phyloP scores from a whole-genome alignment of 1,284 basidiomycete species.

The Abortiporus biennis region DNA sequence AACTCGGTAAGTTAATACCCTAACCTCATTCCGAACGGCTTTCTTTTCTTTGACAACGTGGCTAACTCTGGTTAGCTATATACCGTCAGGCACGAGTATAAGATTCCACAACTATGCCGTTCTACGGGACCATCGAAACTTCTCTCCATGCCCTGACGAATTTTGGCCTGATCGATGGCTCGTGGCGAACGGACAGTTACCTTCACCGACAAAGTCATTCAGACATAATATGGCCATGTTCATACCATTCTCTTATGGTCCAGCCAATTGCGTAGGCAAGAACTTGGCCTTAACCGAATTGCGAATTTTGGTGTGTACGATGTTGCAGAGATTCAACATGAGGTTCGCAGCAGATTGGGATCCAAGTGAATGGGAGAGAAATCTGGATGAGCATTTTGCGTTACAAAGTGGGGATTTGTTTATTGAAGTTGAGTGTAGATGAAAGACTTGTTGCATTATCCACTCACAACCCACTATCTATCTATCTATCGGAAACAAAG shows the following conservation, averaged over 20 bases:
- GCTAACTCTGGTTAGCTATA: conserved; percentile 10
- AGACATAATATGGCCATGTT: conserved; percentile 17
- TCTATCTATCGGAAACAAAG: no score
- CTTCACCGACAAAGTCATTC: conserved; percentile 2
- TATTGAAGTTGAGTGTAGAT: no score
- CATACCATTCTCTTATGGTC: conserved; percentile 20
- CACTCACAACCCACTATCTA: no score
- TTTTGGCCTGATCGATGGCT: conserved; percentile 23
- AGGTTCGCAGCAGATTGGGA: conserved; percentile 10
- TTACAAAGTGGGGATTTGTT: conserved; percentile 8
- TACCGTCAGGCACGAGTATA: conserved; percentile 20
- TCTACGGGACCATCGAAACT: conserved; percentile 21
- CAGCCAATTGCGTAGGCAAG: conserved; percentile 21
- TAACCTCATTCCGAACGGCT: neutral
- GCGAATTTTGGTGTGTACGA: conserved; percentile 13
- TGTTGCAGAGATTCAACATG: conserved; percentile 16
- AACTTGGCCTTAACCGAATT: conserved; percentile 20
- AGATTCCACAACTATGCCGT: conserved; percentile 18
- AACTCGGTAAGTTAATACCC: conserved; percentile 15
- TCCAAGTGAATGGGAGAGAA: conserved; percentile 10
- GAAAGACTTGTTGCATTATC: no score
- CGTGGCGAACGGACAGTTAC: conserved; percentile 5
- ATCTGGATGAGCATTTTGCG: conserved; percentile 10
- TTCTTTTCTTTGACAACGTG: neutral
- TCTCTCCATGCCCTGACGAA: conserved; percentile 12